Evolutionary conservation across 345 rosid species (phyloP).

Genomic region (Ceriops tagal): DNA sequence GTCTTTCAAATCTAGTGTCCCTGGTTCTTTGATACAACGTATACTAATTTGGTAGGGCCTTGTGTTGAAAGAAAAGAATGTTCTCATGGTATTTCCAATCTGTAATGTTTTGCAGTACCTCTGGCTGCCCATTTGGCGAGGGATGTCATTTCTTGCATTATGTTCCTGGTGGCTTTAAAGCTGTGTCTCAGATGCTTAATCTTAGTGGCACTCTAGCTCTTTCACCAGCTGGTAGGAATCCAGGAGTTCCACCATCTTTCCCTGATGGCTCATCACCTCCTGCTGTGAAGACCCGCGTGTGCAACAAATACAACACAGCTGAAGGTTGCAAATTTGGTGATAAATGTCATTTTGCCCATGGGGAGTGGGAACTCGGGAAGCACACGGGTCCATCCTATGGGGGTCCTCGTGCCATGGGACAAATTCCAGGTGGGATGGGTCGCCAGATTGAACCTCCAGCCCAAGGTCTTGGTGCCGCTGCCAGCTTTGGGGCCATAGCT

Average conservation of each 20-base stretch:
- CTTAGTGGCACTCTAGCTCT: conserved; percentile 43
- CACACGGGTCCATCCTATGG: conserved; percentile 47
- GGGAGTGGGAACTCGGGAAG: conserved; percentile 83
- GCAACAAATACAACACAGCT: conserved; percentile 63
- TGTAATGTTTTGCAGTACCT: conserved; percentile 55
- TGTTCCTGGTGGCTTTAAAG: conserved; percentile 94
- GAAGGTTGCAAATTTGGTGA: conserved; percentile 90
- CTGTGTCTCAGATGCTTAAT: conserved; percentile 71
- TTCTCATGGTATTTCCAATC: neutral
- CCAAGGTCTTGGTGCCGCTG: conserved; percentile 46
- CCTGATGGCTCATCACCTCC: conserved; percentile 57
- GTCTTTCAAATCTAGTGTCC: neutral
- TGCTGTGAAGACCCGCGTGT: conserved; percentile 53
- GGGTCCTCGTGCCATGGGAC: conserved; percentile 53
- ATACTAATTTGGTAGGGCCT: neutral
- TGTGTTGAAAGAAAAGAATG: neutral
- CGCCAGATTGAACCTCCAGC: conserved; percentile 48
- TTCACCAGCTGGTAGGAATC: conserved; percentile 56
- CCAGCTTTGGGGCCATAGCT: conserved; percentile 86
- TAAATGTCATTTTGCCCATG: conserved; percentile 79
- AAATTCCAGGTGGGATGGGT: conserved; percentile 40
- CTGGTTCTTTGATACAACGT: neutral
- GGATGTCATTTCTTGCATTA: conserved; percentile 93
- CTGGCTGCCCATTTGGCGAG: conserved; percentile 98
- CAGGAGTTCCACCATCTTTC: conserved; percentile 48